Evolutionary conservation across 768 basidiomycete species (phyloP).

Genomic region (Obba rivulosa): DNA sequence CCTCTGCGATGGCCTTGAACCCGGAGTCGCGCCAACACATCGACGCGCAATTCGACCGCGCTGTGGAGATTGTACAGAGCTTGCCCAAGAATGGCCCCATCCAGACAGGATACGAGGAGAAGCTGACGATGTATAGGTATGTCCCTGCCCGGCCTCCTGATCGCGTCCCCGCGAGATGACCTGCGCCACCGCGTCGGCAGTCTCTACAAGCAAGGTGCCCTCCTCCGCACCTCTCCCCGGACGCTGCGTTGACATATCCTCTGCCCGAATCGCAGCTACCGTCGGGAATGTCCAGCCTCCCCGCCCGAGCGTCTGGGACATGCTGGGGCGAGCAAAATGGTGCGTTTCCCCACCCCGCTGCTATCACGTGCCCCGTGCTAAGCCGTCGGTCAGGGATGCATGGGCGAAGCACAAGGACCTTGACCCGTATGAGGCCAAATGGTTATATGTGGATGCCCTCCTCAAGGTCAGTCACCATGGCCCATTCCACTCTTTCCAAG

Average conservation of each 20-base stretch:
- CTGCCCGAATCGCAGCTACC: constrained; percentile 51
- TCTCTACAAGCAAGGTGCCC: constrained; percentile 86
- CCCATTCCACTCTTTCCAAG: neutral
- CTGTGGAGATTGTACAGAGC: constrained; percentile 90
- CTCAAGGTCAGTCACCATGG: constrained; percentile 55
- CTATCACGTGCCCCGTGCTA: constrained; percentile 16
- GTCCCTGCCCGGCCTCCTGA: constrained; percentile 12
- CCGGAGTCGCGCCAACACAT: constrained; percentile 68
- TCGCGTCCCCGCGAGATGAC: constrained; percentile 6
- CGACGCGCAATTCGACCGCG: constrained; percentile 85
- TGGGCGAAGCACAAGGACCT: constrained; percentile 93
- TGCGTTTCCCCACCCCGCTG: constrained; percentile 26
- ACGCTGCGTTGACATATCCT: neutral
- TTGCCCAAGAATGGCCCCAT: constrained; percentile 93
- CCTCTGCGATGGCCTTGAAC: too few relatives aligned
- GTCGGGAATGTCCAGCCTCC: constrained; percentile 78
- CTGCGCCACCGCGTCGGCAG: constrained; percentile 31
- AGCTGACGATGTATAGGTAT: constrained; percentile 88
- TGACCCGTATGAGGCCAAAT: constrained; percentile 75
- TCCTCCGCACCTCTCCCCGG: neutral
- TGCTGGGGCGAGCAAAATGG: constrained; percentile 94
- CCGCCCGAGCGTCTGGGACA: constrained; percentile 85
- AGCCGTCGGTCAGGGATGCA: constrained; percentile 61
- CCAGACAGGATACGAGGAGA: constrained; percentile 94
- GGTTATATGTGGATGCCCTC: constrained; percentile 83